A percentile compares a stretch with the other conserved stretches of the same genome.
phyloP scores from a whole-genome alignment of 345 rosid genomes.

The Salix dunnii region DNA sequence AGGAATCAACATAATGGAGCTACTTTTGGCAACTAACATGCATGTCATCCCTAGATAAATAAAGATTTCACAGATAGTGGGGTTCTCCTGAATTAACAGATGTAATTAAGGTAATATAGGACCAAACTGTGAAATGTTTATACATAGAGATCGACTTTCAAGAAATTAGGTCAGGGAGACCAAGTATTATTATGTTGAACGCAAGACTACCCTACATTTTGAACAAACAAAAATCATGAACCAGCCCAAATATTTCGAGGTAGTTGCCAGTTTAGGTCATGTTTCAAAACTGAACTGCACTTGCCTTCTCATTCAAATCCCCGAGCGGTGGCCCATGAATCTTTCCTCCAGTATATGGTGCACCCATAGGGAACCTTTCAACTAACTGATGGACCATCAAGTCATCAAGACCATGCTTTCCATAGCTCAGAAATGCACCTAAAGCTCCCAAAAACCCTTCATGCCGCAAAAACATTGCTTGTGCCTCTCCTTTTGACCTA shows the following conservation, averaged over 20 bases:
- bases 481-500: constrained; percentile 92
- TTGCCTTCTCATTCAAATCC: constrained; percentile 94
- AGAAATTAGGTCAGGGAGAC: neutral
- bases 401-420: constrained; percentile 97
- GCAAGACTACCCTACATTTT: neutral
- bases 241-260: constrained; percentile 1
- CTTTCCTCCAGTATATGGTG: constrained; percentile 94
- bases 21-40: constrained; percentile 19
- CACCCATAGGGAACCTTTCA: constrained; percentile 99
- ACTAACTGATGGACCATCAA: constrained; percentile 97
- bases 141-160: neutral
- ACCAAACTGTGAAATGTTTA: neutral
- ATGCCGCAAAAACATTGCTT: constrained; percentile 97
- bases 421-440: constrained; percentile 99
- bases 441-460: constrained; percentile 97
- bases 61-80: constrained; percentile 2
- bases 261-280: constrained; percentile 10
- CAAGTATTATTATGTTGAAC: neutral
- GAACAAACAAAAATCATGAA: neutral
- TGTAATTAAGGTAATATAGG: neutral
- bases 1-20: constrained; percentile 32
- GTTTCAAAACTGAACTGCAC: constrained; percentile 17
- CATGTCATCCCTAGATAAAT: neutral
- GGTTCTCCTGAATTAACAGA: neutral
- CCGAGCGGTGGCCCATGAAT: constrained; percentile 97